Evolutionary conservation across 257 asterid species (phyloP), one percentile per base, ranked within the genome.

Genomic region (Nicotiana knightiana): DNA sequence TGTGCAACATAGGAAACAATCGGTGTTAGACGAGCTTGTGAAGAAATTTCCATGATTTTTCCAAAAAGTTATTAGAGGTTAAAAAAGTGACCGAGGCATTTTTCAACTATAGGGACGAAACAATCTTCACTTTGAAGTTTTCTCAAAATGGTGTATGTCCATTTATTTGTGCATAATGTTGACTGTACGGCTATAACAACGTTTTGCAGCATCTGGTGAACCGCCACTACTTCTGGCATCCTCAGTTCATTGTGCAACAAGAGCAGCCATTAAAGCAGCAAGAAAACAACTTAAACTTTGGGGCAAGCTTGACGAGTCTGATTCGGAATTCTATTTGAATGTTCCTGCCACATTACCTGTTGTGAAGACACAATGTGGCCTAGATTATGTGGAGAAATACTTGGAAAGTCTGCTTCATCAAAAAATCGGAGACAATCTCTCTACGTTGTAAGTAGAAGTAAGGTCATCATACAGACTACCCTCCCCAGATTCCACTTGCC

Each of bases 141-240:
- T 11, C 30, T 59, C 65, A 59, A 59, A 58, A 59, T 59, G 30
- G 15, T 21, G 1, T 9, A 11, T 26, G 68, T 11, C 18, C 9
- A 26, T 13, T 65, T 4, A 2, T 64, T 28, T 64, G 70, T 64
- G 70, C 6, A 13, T 64, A 64, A 2, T 7, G 24, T 71, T 73
- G 79, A 51, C 53, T 51, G 0, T 43, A 43, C 16, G 9, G 16
- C 2, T 26, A 51, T 26, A 46, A 39, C 39, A 11, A 7, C 24
- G 4, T 10, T 76, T 16, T 84, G 87, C 88, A 94, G 98, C 98
- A 76, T 93, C 93, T 16, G 97, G 98, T 62, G 98, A 94, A 67
- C 97, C 98, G 0, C 97, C 97, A 10, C 81, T 94, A 82, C 89
- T 91, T 78, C 84, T 94, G 88, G 93, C 98, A 3, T 93, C 85